Percentiles rank a stretch among this genome's conserved stretches.
Conservation (phyloP, 768 basidiomycete genomes). For the Asterophora parasitica region DNA sequence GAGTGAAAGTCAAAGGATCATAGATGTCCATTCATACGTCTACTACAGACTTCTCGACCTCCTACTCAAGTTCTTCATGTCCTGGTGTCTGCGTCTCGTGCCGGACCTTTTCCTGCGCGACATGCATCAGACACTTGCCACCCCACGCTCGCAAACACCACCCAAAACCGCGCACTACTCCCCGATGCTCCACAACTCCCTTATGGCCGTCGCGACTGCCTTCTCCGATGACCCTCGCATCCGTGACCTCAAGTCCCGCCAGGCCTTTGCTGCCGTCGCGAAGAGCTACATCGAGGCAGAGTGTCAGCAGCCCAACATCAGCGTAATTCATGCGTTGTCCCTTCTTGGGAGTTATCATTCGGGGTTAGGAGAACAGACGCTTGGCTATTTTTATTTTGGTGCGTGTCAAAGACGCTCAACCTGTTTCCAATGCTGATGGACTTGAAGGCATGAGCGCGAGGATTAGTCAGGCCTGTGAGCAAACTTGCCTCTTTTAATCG, state of each 20-base stretch:
- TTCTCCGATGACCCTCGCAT: constrained; percentile 42
- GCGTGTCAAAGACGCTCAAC: constrained; percentile 12
- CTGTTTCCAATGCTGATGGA: constrained; percentile 5
- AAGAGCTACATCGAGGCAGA: constrained; percentile 44
- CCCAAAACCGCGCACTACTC: constrained; percentile 59
- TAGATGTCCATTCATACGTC: neutral
- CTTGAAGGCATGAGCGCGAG: constrained; percentile 50
- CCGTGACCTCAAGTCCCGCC: constrained; percentile 36
- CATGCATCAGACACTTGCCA: constrained; percentile 37
- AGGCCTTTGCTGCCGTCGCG: constrained; percentile 36
- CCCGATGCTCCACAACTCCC: constrained; percentile 67
- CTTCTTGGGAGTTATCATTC: constrained; percentile 42
- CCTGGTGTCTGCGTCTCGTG: constrained; percentile 46
- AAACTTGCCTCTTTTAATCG: neutral
- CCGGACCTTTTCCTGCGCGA: constrained; percentile 46
- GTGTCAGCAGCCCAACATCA: constrained; percentile 41
- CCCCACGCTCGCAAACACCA: constrained; percentile 30
- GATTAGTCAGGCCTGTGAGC: constrained; percentile 56
- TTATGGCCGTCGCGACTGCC: constrained; percentile 41
- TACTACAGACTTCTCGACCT: constrained; percentile 36
- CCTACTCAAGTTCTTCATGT: constrained; percentile 44
- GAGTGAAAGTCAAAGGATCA: constrained; percentile 9
- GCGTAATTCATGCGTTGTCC: constrained; percentile 39
- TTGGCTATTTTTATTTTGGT: constrained; percentile 47
- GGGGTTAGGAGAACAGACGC: constrained; percentile 41